phyloP scores from a whole-genome alignment of 2,329 filamentous ascomycete genomes.

The Exophiala bonariae region DNA sequence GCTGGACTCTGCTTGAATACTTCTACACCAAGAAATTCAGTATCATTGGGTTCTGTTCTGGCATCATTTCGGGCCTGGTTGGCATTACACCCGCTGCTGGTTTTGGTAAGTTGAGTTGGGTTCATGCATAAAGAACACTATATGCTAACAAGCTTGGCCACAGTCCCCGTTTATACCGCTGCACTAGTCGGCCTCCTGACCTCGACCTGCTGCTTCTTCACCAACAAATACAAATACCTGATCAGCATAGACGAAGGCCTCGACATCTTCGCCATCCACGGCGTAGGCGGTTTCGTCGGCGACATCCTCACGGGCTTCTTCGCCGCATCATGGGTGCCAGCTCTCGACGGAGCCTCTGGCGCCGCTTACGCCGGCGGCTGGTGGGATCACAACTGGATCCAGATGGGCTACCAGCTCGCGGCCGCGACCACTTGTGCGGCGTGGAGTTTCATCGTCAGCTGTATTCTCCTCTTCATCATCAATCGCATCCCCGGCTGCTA shows the following conservation, averaged over 20 bases:
- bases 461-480: slow-evolving; percentile 54
- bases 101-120: slow-evolving; percentile 38
- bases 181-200: slow-evolving; percentile 56
- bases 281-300: slow-evolving; percentile 58
- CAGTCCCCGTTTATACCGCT: slow-evolving; percentile 38
- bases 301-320: slow-evolving; percentile 59
- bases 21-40: slow-evolving; percentile 50
- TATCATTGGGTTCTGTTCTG: slow-evolving; percentile 54
- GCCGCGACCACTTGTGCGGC: slow-evolving; percentile 55
- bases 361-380: slow-evolving; percentile 50
- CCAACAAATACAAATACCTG: slow-evolving; percentile 51
- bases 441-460: slow-evolving; percentile 56
- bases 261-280: slow-evolving; percentile 61
- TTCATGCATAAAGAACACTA: no score
- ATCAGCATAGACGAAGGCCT: slow-evolving; percentile 58
- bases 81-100: slow-evolving; percentile 61
- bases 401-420: slow-evolving; percentile 58
- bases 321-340: slow-evolving; percentile 49
- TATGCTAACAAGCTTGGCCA: no score
- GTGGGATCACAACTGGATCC: slow-evolving; percentile 53
- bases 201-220: slow-evolving; percentile 46
- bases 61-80: slow-evolving; percentile 58
- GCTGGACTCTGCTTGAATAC: slow-evolving; percentile 57
- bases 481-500: slow-evolving; percentile 59
- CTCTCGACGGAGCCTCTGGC: slow-evolving; percentile 51